A percentile compares a stretch with the other conserved stretches of the same genome.
phyloP scores from a whole-genome alignment of 2,329 filamentous ascomycete species.

The Tolypocladium album region DNA sequence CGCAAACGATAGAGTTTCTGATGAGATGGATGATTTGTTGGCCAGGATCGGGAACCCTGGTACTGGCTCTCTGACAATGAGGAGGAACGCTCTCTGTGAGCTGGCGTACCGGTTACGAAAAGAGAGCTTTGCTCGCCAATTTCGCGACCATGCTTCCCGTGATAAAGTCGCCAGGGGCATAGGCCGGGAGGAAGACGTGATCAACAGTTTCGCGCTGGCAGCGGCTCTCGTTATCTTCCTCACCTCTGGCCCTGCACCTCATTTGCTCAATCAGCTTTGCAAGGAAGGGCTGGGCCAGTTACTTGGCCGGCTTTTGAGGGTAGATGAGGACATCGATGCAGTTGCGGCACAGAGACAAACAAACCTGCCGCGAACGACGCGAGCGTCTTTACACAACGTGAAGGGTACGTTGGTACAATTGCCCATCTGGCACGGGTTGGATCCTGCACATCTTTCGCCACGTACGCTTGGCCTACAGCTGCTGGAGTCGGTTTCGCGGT shows the following conservation, averaged over 20 bases:
- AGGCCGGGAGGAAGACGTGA: constrained; percentile 45
- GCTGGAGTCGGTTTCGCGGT: constrained; percentile 34
- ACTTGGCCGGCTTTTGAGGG: constrained; percentile 42
- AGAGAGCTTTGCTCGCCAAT: constrained; percentile 55
- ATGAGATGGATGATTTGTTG: constrained; percentile 54
- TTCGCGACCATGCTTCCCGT: constrained; percentile 65
- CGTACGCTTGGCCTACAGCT: constrained; percentile 53
- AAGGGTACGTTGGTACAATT: constrained; percentile 41
- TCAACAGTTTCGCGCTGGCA: constrained; percentile 53
- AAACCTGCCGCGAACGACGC: constrained; percentile 58
- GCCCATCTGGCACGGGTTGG: constrained; percentile 48
- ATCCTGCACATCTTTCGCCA: constrained; percentile 44
- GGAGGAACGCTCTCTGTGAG: constrained; percentile 49
- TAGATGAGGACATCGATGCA: constrained; percentile 42
- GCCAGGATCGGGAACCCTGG: constrained; percentile 46
- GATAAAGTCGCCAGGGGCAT: constrained; percentile 55
- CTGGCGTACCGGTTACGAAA: constrained; percentile 48
- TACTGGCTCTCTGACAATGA: constrained; percentile 34
- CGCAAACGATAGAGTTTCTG: constrained; percentile 54
- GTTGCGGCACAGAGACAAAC: constrained; percentile 54
- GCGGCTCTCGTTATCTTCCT: constrained; percentile 54
- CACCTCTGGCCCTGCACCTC: constrained; percentile 46
- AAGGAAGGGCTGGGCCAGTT: constrained; percentile 43
- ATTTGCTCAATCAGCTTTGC: constrained; percentile 46
- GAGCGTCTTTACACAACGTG: constrained; percentile 43